Evolutionary conservation across 2,329 filamentous ascomycete genomes (phyloP), one percentile per base, ranked within the genome.

Genomic region (Exophiala sideris): DNA sequence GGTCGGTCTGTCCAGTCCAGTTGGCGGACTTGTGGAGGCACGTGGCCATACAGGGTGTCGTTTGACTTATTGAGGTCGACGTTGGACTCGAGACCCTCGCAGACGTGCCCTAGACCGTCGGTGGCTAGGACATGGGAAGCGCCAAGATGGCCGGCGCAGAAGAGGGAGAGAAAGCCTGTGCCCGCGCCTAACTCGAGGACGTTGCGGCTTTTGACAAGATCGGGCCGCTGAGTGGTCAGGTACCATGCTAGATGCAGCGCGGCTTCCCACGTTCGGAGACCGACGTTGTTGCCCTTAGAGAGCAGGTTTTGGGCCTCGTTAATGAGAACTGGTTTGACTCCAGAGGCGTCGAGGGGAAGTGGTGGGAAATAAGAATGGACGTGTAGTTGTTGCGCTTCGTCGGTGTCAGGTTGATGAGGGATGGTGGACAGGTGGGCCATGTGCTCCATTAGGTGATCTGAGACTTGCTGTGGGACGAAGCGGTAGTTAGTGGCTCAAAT

Each of bases 371-470:
- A 64, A 3, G 54, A 62, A 16, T 64, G 57, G 7, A 62, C 50
- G 18, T 52, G 62, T 80, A 80, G 45, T 48, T 59, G 48, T 71
- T 91, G 89, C 20, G 83, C 87, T 52, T 85, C 81, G 36, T 78
- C 73, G 21, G 79, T 68, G 66, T 90, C 84, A 16, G 84, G 78
- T n/a, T 81, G 83, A 12, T 87, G 71, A 12, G 83, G 81, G 29
- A 79, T 76, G 16, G 79, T 76, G 53, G 95, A 77, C 20, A 94
- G 77, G 56, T 76, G 70, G 50, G 85, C 83, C 62, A 95, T 79
- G 35, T 78, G 75, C 51, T 77, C 76, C 80, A 92, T 88, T 64
- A 96, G 80, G 69, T 86, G 79, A 71, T 95, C 89, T 58, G 87
- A 90, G 44, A 96, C 85, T 69, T 87, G 90, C 91, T 96, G 72